Base-by-base conservation (phyloP, 495 filamentous ascomycete genomes). In the Annulohypoxylon nitens region DNA sequence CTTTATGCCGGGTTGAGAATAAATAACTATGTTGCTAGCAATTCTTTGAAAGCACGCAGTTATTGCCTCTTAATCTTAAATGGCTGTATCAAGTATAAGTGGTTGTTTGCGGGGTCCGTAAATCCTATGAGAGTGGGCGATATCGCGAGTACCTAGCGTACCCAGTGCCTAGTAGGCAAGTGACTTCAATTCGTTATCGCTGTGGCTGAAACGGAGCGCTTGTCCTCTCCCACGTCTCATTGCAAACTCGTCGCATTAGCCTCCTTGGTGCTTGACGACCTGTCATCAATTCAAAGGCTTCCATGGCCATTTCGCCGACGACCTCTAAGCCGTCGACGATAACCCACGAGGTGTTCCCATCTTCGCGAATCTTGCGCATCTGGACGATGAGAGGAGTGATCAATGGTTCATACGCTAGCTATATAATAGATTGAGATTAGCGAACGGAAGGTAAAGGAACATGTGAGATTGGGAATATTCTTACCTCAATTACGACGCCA, bases 231-330 rank as follows among this genome's bases (percentile, higher is more conserved):
- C 82, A 83, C 0, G 77, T 81, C 59, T 79, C 77, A 50, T 83
- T 75, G 51, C 83, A 83, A 16, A 85, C 78, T 57, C 78, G 78
- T 68, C 90, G 87, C 93, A 96, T 96, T 20, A 92, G 69, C 54
- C 88, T 83, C 43, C 91, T 87, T 2, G 93, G 93, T 14, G 93
- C 93, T 81, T 92, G 89, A 23, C 93, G 85, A n/a, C 92, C 93
- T 3, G 92, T 93, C 84, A 95, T 92, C 51, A 95, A 79, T 78
- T 95, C 93, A 76, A 94, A 95, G 51, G 93, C 92, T 26, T 93
- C 92, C 78, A 92, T 93, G 1, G 91, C 93, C 83, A 93, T 93
- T 77, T 96, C 93, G 1, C 88, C 87, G 0, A 96, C 86, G 33
- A 95, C 88, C 75, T 94, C 93, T 9, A 95, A 80, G 4, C 92